Evolutionary conservation across 371 early-diverging fungal species (phyloP).

Genomic region (Amoeboaphelidium protococcarum): DNA sequence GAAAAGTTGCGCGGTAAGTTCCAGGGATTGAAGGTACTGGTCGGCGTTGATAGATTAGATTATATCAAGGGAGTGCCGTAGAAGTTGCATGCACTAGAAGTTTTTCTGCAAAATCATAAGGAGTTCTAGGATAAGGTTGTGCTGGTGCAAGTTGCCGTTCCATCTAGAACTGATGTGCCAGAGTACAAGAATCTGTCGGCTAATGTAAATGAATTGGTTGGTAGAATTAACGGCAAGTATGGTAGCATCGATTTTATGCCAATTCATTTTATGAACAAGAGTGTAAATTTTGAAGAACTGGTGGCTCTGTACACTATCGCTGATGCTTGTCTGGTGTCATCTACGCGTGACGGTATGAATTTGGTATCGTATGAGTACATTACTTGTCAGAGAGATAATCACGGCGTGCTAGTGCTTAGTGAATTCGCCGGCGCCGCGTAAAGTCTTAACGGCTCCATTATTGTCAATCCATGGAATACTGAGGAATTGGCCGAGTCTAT

Average conservation of each 20-base stretch:
- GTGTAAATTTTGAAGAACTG: constrained; percentile 79
- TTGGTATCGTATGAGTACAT: constrained; percentile 94
- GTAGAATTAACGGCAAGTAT: constrained; percentile 71
- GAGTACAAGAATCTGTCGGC: constrained; percentile 81
- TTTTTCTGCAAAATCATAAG: constrained; percentile 64
- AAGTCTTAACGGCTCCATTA: constrained; percentile 80
- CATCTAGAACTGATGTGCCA: constrained; percentile 76
- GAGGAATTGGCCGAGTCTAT: constrained; percentile 78
- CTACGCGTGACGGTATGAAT: constrained; percentile 99
- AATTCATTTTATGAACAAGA: constrained; percentile 92
- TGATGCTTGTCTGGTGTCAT: constrained; percentile 90
- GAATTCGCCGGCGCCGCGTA: constrained; percentile 99
- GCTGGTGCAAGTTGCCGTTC: constrained; percentile 93
- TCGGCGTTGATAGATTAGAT: constrained; percentile 97
- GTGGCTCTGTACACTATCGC: constrained; percentile 83
- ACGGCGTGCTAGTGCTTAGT: constrained; percentile 87
- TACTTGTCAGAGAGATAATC: constrained; percentile 63
- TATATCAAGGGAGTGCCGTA: constrained; percentile 99
- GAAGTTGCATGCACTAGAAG: constrained; percentile 84
- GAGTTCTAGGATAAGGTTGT: constrained; percentile 69
- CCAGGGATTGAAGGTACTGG: constrained; percentile 60
- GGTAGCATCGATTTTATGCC: constrained; percentile 84
- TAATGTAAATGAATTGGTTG: constrained; percentile 82
- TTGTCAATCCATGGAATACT: constrained; percentile 97
- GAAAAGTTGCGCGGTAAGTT: constrained; percentile 53